Evolutionary conservation across 495 filamentous ascomycete species (phyloP).

Genomic region (Poronia punctata): DNA sequence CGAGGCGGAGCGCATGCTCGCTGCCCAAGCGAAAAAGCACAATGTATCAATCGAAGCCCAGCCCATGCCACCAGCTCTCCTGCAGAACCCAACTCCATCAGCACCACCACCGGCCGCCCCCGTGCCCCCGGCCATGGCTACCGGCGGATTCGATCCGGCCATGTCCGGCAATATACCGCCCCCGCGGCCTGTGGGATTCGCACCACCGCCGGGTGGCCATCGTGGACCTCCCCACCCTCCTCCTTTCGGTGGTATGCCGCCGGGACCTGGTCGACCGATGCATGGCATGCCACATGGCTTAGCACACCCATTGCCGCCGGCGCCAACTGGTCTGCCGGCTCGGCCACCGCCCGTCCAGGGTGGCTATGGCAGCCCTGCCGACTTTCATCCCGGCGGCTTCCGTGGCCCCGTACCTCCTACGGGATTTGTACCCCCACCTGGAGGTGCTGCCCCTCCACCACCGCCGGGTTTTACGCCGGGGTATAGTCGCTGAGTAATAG

Average conservation of each 20-base stretch:
- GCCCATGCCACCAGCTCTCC: constrained; percentile 49
- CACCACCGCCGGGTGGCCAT: constrained; percentile 34
- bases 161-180: constrained; percentile 22
- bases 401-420: constrained; percentile 42
- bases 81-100: constrained; percentile 33
- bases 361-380: constrained; percentile 69
- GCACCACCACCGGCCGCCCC: constrained; percentile 21
- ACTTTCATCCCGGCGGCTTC: constrained; percentile 46
- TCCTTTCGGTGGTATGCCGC: constrained; percentile 19
- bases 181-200: constrained; percentile 23
- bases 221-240: constrained; percentile 34
- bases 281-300: too few species aligned
- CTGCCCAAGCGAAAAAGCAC: constrained; percentile 87
- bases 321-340: constrained; percentile 71
- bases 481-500: constrained; percentile 18
- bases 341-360: constrained; percentile 71
- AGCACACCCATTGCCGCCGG: constrained; percentile 45
- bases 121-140: constrained; percentile 22
- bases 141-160: constrained; percentile 21
- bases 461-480: constrained; percentile 46
- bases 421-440: constrained; percentile 50
- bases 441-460: constrained; percentile 22
- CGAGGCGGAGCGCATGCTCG: constrained; percentile 85
- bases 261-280: constrained; percentile 20
- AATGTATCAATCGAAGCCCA: constrained; percentile 72